These are phyloP conservation scores for Macrotyloma uniflorum DNA, from an alignment of 306 rosid species.

Conservation along the genomic window DNA sequence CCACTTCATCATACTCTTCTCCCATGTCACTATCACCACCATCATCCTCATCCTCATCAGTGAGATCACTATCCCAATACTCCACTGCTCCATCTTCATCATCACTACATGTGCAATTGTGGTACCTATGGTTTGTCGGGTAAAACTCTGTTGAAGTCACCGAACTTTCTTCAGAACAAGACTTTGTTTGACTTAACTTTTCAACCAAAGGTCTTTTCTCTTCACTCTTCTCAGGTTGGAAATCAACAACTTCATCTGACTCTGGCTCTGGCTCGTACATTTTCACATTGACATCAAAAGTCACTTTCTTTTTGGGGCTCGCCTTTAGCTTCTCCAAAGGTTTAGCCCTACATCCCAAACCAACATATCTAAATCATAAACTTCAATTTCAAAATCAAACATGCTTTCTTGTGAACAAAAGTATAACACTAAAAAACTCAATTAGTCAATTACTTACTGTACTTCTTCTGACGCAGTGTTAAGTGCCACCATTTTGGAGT, in stretches of 20 bases:
- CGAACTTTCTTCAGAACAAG: conserved; percentile 57
- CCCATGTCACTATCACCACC: conserved; percentile 50
- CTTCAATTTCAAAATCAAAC: conserved; percentile 5
- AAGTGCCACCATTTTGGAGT: conserved; percentile 24
- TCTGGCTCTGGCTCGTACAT: conserved; percentile 72
- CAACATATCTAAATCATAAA: not conserved
- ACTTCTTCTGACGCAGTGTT: conserved; percentile 46
- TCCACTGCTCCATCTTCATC: conserved; percentile 61
- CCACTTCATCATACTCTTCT: conserved; percentile 38
- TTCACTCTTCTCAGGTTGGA: conserved; percentile 38
- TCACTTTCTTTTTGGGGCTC: conserved; percentile 63
- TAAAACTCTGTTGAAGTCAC: conserved; percentile 48
- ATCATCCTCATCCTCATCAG: conserved; percentile 47
- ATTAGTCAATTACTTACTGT: conserved; percentile 43
- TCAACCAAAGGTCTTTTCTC: conserved; percentile 30
- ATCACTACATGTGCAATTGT: conserved; percentile 66
- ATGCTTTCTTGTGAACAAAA: conserved; percentile 1
- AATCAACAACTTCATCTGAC: conserved; percentile 48
- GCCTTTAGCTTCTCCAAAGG: conserved; percentile 47
- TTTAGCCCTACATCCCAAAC: conserved; percentile 48
- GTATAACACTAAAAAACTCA: not conserved
- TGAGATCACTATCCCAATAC: conserved; percentile 54
- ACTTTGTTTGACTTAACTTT: conserved; percentile 47
- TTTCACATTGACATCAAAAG: conserved; percentile 71
- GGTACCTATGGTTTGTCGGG: conserved; percentile 69